Evolutionary conservation across 1,284 basidiomycete genomes (phyloP), one percentile per base, ranked within the genome.

Genomic region (Sporisorium scitamineum): DNA sequence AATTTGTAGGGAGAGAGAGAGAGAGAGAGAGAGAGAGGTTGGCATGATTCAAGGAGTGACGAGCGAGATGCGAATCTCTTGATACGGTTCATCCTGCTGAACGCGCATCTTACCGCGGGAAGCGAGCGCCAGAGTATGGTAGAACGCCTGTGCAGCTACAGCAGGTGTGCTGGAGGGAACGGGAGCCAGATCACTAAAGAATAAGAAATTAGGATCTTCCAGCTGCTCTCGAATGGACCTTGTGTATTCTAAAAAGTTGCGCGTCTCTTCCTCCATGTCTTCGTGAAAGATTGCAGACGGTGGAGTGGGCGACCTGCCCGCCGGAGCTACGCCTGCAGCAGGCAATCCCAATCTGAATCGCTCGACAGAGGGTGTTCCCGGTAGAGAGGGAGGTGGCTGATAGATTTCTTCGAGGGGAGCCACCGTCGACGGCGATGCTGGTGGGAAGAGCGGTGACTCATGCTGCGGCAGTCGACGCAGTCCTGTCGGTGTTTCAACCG

Each of bases 61-160:
- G 2, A 75, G 16, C 3, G 42, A 39, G 41, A 78, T 64, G 7
- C 60, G 54, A 22, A 85, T 84, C 76, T 84, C 78, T 2, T 76
- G 79, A 51, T 82, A 86, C 5, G 84, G 42, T 45, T 81, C 78
- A 0, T 76, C 63, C 68, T 86, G 85, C 22, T 67, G 50, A 6
- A 85, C 79, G 22, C 53, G 67, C 18, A 86, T 29, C 6, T 55
- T 57, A 0, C 70, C 63, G 20, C 66, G 70, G 22, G 61, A 82
- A 0, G 80, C 74, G 1, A 86, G 59, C 3, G 72, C 63, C 20
- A 86, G 63, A 4, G 80, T 61, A 44, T 85, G 83, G 53, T 85
- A 85, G 53, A 86, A 75, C 5, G 82, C 85, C 42, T 78, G 73
- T 14, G 85, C 84, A 5, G 85, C 85, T 3, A 84, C 78, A 0